Conservation (phyloP, 306 rosid genomes). For the Calophaca sinica region DNA sequence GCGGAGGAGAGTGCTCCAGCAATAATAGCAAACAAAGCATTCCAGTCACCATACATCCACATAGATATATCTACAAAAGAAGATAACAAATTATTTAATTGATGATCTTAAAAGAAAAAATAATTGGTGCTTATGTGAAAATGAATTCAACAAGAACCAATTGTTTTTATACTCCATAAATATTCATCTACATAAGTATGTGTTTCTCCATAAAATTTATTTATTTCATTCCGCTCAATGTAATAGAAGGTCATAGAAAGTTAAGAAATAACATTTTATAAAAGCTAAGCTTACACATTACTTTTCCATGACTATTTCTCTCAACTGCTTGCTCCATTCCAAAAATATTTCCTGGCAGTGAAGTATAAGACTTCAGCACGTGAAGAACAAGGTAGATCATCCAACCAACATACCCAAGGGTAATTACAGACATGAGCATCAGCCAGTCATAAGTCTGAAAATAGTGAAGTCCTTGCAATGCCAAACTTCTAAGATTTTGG, state of each 20-base stretch:
- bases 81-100: slow-evolving; percentile 23
- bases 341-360: slow-evolving; percentile 59
- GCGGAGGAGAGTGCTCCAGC: slow-evolving; percentile 88
- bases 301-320: slow-evolving; percentile 66
- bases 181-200: background rate
- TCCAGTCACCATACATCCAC: slow-evolving; percentile 70
- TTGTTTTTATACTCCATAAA: slow-evolving; percentile 33
- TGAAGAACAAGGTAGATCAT: slow-evolving; percentile 83
- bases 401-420: slow-evolving; percentile 92
- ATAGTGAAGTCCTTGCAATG: slow-evolving; percentile 87
- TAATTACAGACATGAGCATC: slow-evolving; percentile 86
- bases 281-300: slow-evolving; percentile 61
- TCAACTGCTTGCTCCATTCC: slow-evolving; percentile 59
- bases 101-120: slow-evolving; percentile 17
- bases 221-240: slow-evolving; percentile 33
- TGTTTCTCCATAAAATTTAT: slow-evolving; percentile 22
- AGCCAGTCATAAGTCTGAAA: slow-evolving; percentile 96
- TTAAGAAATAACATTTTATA: slow-evolving; percentile 39
- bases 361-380: slow-evolving; percentile 87
- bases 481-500: slow-evolving; percentile 76
- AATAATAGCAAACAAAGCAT: slow-evolving; percentile 62
- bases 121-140: slow-evolving; percentile 20
- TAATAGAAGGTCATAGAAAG: slow-evolving; percentile 34
- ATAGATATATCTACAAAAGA: slow-evolving; percentile 68
- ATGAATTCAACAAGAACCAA: background rate